phyloP scores from a whole-genome alignment of 371 early-diverging fungal species.

The Vairimorpha ceranae region DNA sequence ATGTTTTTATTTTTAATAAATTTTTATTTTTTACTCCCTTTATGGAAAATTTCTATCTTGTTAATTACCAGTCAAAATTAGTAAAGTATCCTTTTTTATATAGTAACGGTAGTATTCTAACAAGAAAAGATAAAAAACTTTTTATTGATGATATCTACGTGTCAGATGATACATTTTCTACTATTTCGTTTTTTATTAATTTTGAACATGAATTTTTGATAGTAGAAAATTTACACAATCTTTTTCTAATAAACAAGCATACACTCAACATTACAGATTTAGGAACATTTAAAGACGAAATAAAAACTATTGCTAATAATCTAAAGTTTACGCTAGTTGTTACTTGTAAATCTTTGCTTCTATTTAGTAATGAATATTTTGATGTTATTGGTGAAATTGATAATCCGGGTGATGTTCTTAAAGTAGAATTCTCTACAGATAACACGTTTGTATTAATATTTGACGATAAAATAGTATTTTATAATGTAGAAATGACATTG shows the following conservation, averaged over 20 bases:
- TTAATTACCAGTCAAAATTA: background rate
- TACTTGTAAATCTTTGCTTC: background rate
- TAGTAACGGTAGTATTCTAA: background rate
- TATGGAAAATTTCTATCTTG: slow-evolving; percentile 1
- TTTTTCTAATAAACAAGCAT: background rate
- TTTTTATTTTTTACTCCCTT: background rate
- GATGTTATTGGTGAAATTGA: background rate
- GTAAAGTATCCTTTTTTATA: background rate
- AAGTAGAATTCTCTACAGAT: background rate
- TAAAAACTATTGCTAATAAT: background rate
- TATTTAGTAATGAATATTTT: slow-evolving; percentile 1
- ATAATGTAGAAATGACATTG: background rate
- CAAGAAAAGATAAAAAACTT: background rate
- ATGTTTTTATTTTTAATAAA: background rate
- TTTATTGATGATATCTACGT: background rate
- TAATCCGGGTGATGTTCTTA: background rate
- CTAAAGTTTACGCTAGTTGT: background rate
- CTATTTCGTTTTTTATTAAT: background rate
- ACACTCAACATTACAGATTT: background rate
- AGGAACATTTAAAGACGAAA: slow-evolving; percentile 1
- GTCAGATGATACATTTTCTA: background rate
- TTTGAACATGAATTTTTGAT: background rate
- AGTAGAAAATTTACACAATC: background rate
- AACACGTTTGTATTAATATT: background rate
- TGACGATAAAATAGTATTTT: background rate